A percentile compares a stretch with the other conserved stretches of the same genome.
Evolutionary conservation across 2,329 filamentous ascomycete species (phyloP).

Genomic region (Rachicladosporium sp.): DNA sequence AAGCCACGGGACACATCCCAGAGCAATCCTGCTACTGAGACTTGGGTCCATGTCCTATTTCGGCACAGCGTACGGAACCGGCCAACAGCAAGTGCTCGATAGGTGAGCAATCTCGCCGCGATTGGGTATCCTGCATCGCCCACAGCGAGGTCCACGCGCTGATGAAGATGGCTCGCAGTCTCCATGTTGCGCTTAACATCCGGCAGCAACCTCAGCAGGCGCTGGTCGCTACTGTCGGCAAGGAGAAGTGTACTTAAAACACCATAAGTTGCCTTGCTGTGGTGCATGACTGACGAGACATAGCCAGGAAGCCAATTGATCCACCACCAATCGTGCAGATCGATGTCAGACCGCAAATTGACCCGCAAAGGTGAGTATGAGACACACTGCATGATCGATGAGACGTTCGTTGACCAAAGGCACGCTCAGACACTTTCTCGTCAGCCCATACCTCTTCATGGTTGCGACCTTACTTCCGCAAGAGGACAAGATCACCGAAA

Average conservation of each 20-base stretch:
- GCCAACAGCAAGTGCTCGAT: constrained; percentile 7
- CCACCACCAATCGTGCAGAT: constrained; percentile 77
- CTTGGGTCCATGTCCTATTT: constrained; percentile 5
- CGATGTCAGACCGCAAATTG: constrained; percentile 38
- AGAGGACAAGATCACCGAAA: background rate
- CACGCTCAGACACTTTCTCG: constrained; percentile 42
- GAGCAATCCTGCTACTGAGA: too few relatives aligned
- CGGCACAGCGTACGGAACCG: constrained; percentile 7
- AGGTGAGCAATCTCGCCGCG: constrained; percentile 5
- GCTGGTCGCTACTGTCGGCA: constrained; percentile 52
- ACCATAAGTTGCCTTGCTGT: background rate
- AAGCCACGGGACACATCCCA: too few relatives aligned
- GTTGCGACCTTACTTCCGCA: constrained; percentile 38
- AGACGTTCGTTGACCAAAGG: too few relatives aligned
- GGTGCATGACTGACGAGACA: constrained; percentile 4
- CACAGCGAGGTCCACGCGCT: constrained; percentile 2
- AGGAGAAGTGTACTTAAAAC: constrained; percentile 54
- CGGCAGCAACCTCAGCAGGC: constrained; percentile 57
- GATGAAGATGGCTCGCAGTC: constrained; percentile 6
- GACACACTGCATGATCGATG: background rate
- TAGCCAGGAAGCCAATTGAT: constrained; percentile 76
- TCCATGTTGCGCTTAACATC: constrained; percentile 41
- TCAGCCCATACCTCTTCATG: constrained; percentile 55
- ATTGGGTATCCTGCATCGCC: constrained; percentile 1
- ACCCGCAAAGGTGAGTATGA: constrained; percentile 5